Base-by-base conservation (phyloP, 192 early-diverging fungal species). In the Backusella morwellensis region DNA sequence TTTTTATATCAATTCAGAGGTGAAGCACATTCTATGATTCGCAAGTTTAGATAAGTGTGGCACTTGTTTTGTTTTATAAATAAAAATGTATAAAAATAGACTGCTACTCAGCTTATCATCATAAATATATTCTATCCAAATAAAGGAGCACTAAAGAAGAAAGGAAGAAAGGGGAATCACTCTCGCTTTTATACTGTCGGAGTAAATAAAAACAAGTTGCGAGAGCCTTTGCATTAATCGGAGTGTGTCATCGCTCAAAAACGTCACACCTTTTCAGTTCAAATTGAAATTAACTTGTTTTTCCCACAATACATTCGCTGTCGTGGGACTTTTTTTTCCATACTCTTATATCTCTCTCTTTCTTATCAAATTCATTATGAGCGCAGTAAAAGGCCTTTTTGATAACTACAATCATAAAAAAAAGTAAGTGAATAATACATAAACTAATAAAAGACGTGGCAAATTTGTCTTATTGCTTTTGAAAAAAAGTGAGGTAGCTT, bases 401-500 rank as follows among this genome's bases (percentile, higher is more conserved):
- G 70, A 71, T 34, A 38, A 71, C 14, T 71, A 71, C 44, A 32
- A 71, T 15, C 70, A 71, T 38, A 29, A 50, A 26, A n/a, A 7
- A 15, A 29, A 41, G 70, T 71, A 71, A 71, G 70, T 71, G 15
- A 12, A 29, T 29, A 68, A 68, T 17, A 34, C 2, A n/a, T 2
- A 66, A 66, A 21, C 3, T 4, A 66, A 66, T 14, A 68, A 29
- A 68, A 68, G 6, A 35, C 11, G 26, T 15, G 26, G n/a, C 35
- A 12, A 19, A 6, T 12, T 21, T 68, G 12, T 36, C 14, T 68
- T 68, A n/a, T 68, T 36, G 3, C 6, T 38, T 36, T 23, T 36
- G 29, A 6, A 8, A 29, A 11, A 44, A 29, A 6, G n/a, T 29
- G 70, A 47, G 29, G 44, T 44, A 90, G 56, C 92, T 9, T 91